Evolutionary conservation across 1,139 yeast genomes (phyloP).

Genomic region (Yamadazyma diddensiae): DNA sequence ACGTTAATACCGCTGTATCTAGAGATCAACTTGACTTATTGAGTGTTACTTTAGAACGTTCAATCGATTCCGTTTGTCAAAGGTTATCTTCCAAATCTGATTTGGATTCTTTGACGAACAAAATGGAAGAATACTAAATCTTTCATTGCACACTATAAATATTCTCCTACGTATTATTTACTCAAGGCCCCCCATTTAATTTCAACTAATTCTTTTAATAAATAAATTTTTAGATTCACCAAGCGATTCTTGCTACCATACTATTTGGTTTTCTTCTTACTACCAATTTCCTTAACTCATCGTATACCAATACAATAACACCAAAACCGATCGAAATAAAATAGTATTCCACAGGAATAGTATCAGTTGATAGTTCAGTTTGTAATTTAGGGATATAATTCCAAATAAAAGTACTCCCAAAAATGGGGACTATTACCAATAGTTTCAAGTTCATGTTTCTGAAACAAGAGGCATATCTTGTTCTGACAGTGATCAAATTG

Average conservation of each 20-base stretch:
- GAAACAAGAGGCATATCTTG: slow-evolving; percentile 42
- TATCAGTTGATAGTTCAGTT: slow-evolving; percentile 31
- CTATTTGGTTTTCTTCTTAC: slow-evolving; percentile 38
- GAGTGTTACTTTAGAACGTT: slow-evolving; percentile 16
- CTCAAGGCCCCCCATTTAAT: neutral
- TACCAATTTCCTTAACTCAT: slow-evolving; percentile 41
- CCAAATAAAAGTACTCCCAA: slow-evolving; percentile 43
- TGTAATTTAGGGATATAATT: slow-evolving; percentile 47
- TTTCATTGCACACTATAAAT: neutral
- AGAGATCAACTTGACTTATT: slow-evolving; percentile 46
- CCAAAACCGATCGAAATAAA: slow-evolving; percentile 50
- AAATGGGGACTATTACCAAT: slow-evolving; percentile 35
- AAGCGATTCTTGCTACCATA: slow-evolving; percentile 38
- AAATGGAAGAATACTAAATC: slow-evolving; percentile 7
- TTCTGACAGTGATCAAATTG: slow-evolving; percentile 46
- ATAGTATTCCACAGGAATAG: slow-evolving; percentile 48
- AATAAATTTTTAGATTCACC: too few species aligned
- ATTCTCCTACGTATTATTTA: too few species aligned
- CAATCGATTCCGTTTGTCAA: slow-evolving; percentile 18
- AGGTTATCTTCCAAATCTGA: slow-evolving; percentile 4
- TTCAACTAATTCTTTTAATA: neutral
- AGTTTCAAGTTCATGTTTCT: slow-evolving; percentile 24
- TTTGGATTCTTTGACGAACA: slow-evolving; percentile 5
- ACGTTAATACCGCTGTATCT: slow-evolving; percentile 54
- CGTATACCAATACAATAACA: slow-evolving; percentile 31